Conservation (phyloP, 2,329 filamentous ascomycete genomes). For the Xylariaceae sp. region DNA sequence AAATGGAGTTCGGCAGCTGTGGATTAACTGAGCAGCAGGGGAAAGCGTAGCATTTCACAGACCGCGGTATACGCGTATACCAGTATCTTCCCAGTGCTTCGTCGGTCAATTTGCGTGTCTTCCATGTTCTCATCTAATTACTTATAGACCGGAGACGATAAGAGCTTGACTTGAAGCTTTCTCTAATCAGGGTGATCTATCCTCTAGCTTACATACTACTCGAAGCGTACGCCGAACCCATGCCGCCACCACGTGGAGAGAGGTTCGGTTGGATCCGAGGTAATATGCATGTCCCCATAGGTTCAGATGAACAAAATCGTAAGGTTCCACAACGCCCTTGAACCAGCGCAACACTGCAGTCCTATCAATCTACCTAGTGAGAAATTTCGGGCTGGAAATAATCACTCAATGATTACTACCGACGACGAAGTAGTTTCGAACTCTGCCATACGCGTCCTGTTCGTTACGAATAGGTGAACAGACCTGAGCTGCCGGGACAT, state of each 20-base stretch:
- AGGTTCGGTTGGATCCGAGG: constrained; percentile 17
- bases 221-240: background rate
- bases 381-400: background rate
- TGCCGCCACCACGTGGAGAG: constrained; percentile 4
- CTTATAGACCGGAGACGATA: background rate
- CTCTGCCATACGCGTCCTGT: background rate
- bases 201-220: background rate
- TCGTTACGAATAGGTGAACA: background rate
- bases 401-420: background rate
- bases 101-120: background rate
- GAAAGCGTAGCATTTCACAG: background rate
- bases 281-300: background rate
- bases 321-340: background rate
- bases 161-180: background rate
- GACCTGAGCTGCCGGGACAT: constrained; percentile 3
- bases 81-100: background rate
- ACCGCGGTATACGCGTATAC: background rate
- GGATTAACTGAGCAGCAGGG: background rate
- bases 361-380: background rate
- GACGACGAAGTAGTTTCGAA: background rate
- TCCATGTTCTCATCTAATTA: background rate
- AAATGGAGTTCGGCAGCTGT: background rate
- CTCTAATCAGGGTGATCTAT: background rate
- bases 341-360: background rate
- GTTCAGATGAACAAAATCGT: background rate